Evolutionary conservation across 2,329 filamentous ascomycete genomes (phyloP).

Genomic region (Aureobasidium subglaciale): DNA sequence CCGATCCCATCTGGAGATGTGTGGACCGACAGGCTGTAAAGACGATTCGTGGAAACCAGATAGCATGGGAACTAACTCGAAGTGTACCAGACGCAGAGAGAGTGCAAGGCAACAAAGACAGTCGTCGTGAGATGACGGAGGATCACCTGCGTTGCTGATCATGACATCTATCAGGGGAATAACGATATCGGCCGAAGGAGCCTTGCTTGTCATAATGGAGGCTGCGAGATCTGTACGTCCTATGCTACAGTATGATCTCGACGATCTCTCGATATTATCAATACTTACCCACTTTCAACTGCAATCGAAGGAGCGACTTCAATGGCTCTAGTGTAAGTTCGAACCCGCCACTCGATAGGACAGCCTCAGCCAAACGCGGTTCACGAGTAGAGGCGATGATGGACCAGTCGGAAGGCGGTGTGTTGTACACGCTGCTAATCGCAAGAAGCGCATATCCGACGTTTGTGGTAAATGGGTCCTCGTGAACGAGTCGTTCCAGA

Average conservation of each 20-base stretch:
- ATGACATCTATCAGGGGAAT: background rate
- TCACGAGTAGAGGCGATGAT: background rate
- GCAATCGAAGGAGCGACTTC: constrained; percentile 2
- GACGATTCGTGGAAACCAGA: background rate
- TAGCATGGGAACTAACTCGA: background rate
- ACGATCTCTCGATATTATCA: background rate
- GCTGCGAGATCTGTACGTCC: background rate
- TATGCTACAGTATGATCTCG: background rate
- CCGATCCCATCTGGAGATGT: background rate
- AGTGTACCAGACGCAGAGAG: background rate
- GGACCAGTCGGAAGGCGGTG: background rate
- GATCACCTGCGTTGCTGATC: background rate
- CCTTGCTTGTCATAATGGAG: background rate
- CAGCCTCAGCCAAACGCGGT: background rate
- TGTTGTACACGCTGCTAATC: background rate
- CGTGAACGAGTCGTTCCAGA: background rate
- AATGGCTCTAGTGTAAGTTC: background rate
- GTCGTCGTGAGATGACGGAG: background rate
- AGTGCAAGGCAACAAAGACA: constrained; percentile 5
- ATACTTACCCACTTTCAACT: background rate
- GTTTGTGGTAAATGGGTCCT: background rate
- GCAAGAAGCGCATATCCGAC: background rate
- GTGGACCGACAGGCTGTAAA: background rate
- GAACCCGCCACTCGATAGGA: background rate
- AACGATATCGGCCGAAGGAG: background rate